Conservation (phyloP, 768 basidiomycete species). For the Boletus eberwhitei region DNA sequence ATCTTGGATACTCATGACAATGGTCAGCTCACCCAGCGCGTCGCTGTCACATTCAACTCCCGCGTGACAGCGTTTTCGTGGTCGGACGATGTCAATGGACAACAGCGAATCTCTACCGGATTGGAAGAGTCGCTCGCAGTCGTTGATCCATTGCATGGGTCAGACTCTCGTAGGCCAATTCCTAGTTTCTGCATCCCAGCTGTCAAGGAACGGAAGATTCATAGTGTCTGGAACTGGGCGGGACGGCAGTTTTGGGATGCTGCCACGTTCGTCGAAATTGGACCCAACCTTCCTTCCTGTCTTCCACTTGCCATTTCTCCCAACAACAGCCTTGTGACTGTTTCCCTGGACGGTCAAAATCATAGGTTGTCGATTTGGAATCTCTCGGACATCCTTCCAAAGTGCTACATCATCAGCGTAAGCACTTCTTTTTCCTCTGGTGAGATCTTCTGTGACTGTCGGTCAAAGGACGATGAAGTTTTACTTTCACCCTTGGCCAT, state of each 20-base stretch:
- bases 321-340: not conserved
- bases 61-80: too few relatives aligned
- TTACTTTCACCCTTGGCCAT: not conserved
- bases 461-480: not conserved
- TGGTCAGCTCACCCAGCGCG: not conserved
- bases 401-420: not conserved
- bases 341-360: not conserved
- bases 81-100: too few relatives aligned
- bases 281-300: not conserved
- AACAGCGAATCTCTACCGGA: too few relatives aligned
- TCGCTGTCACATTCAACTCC: too few relatives aligned
- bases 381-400: not conserved
- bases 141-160: not conserved
- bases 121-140: not conserved
- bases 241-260: constrained; percentile 4
- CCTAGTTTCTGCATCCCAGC: not conserved
- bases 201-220: constrained; percentile 5
- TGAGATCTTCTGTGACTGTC: not conserved
- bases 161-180: not conserved
- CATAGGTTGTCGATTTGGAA: not conserved
- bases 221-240: not conserved
- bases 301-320: constrained; percentile 1
- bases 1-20: not conserved
- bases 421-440: not conserved
- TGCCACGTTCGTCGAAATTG: constrained; percentile 3